Evolutionary conservation across 2,329 filamentous ascomycete species (phyloP).

Genomic region (Verticillium albo-atrum): DNA sequence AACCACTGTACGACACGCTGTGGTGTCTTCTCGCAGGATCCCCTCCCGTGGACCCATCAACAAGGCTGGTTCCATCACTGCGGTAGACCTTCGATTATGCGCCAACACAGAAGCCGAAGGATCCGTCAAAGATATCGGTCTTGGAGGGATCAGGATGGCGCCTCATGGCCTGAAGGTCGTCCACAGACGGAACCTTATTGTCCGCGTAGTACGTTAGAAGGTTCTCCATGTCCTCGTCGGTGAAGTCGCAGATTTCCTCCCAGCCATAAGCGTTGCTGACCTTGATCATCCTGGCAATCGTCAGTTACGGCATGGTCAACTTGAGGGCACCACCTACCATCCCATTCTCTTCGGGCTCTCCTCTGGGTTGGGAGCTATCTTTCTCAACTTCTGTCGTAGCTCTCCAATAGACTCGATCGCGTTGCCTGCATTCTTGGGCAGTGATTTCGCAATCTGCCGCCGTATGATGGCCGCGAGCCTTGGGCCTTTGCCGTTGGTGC

Average conservation of each 20-base stretch:
- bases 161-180: constrained; percentile 51
- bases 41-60: no score
- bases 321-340: constrained; percentile 52
- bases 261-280: constrained; percentile 85
- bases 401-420: constrained; percentile 82
- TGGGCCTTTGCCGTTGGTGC: constrained; percentile 94
- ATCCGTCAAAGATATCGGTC: constrained; percentile 54
- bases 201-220: constrained; percentile 70
- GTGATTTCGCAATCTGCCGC: constrained; percentile 68
- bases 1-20: no score
- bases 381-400: constrained; percentile 73
- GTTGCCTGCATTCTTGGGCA: constrained; percentile 77
- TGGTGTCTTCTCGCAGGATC: no score
- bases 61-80: no score
- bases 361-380: constrained; percentile 65
- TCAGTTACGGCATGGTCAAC: not conserved
- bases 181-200: constrained; percentile 51
- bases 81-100: constrained; percentile 9
- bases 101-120: constrained; percentile 55
- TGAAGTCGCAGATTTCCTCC: constrained; percentile 78
- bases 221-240: constrained; percentile 77
- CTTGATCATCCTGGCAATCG: constrained; percentile 69
- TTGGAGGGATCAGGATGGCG: constrained; percentile 31
- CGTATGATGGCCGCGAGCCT: constrained; percentile 84
- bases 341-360: constrained; percentile 86